Evolutionary conservation across 305 asterid species (phyloP).

Genomic region (Plantago coronopus): DNA sequence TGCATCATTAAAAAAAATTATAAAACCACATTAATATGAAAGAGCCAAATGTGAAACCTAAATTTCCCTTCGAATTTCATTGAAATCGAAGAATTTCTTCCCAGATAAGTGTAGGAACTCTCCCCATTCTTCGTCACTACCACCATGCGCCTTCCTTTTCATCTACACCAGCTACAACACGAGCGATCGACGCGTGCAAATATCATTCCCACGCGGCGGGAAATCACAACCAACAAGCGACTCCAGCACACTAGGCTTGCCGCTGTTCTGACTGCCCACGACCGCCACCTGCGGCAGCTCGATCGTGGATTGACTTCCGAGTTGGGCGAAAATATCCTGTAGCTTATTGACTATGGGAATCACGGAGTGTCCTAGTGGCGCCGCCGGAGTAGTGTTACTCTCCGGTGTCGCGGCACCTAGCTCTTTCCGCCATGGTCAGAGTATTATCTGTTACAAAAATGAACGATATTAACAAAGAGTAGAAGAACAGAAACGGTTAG

Average conservation of each 20-base stretch:
- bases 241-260: slow-evolving; percentile 95
- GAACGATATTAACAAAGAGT: too few relatives aligned
- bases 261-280: slow-evolving; percentile 98
- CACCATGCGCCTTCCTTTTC: slow-evolving; percentile 57
- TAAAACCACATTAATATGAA: too few relatives aligned
- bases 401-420: slow-evolving; percentile 26
- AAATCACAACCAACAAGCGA: slow-evolving; percentile 98
- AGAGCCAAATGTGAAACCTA: slow-evolving; percentile 39
- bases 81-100: slow-evolving; percentile 66
- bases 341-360: slow-evolving; percentile 88
- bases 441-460: too few relatives aligned
- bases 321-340: slow-evolving; percentile 89
- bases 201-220: slow-evolving; percentile 87
- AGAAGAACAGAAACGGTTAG: too few relatives aligned
- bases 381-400: slow-evolving; percentile 15
- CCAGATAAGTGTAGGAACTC: slow-evolving; percentile 85
- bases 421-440: slow-evolving; percentile 66
- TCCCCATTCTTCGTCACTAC: slow-evolving; percentile 85
- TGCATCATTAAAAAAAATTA: too few relatives aligned
- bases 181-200: slow-evolving; percentile 91
- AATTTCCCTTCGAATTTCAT: slow-evolving; percentile 75
- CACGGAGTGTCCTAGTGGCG: slow-evolving; percentile 70
- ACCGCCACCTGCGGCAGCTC: slow-evolving; percentile 98
- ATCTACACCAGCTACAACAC: slow-evolving; percentile 86
- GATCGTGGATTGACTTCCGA: slow-evolving; percentile 81